Percentiles rank a stretch among this genome's conserved stretches.
Evolutionary conservation across 495 filamentous ascomycete genomes (phyloP).

Genomic region (Aspergillus cavernicola): DNA sequence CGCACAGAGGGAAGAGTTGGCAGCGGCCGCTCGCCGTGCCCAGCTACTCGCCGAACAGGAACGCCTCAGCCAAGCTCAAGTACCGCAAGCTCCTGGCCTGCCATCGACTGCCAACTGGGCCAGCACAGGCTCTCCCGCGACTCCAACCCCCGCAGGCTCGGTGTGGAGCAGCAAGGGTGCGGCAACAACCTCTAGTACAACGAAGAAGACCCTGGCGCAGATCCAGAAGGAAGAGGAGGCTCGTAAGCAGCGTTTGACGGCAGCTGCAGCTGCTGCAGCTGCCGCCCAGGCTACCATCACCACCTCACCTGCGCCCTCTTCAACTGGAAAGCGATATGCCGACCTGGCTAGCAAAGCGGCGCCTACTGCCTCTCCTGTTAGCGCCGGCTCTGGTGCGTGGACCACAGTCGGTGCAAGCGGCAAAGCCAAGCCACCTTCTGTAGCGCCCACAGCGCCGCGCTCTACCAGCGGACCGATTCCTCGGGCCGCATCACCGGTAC

Average conservation of each 20-base stretch:
- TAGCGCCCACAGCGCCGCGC: conserved; percentile 53
- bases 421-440: conserved; percentile 73
- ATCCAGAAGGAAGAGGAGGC: conserved; percentile 96
- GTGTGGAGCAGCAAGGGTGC: conserved; percentile 63
- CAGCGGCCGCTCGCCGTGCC: conserved; percentile 73
- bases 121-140: conserved; percentile 62
- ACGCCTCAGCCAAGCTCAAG: conserved; percentile 63
- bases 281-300: conserved; percentile 32
- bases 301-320: conserved; percentile 42
- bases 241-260: conserved; percentile 68
- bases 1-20: conserved; percentile 83
- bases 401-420: conserved; percentile 94
- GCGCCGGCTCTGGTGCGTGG: conserved; percentile 63
- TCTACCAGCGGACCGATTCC: conserved; percentile 49
- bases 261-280: conserved; percentile 52
- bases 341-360: conserved; percentile 83
- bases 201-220: conserved; percentile 89
- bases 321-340: conserved; percentile 84
- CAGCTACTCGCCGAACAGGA: conserved; percentile 71
- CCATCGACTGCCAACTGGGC: conserved; percentile 92
- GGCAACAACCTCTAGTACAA: conserved; percentile 38
- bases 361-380: conserved; percentile 35
- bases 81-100: conserved; percentile 62
- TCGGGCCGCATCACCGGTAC: conserved; percentile 34
- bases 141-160: conserved; percentile 48